Evolutionary conservation across 495 filamentous ascomycete genomes (phyloP).

Genomic region (Sporormia fimetaria): DNA sequence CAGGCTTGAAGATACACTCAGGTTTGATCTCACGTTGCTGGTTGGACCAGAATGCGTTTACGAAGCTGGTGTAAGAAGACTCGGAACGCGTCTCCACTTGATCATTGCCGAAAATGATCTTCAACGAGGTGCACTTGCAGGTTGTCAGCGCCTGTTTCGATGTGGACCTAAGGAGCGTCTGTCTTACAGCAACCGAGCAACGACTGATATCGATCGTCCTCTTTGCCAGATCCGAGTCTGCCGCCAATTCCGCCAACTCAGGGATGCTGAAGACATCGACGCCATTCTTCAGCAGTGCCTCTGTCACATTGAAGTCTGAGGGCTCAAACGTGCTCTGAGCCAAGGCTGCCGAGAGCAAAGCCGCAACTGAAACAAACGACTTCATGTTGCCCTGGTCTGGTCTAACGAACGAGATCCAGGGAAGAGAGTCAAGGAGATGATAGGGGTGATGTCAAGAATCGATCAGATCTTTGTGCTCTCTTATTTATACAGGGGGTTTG

Average conservation of each 20-base stretch:
- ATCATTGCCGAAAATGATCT: conserved; percentile 11
- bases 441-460: too few species aligned
- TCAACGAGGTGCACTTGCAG: conserved; percentile 18
- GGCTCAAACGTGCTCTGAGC: background rate
- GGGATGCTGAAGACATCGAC: background rate
- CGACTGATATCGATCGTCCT: background rate
- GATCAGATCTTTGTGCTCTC: too few species aligned
- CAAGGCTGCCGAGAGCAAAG: too few species aligned
- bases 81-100: conserved; percentile 5
- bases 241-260: background rate
- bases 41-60: conserved; percentile 38
- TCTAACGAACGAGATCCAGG: too few species aligned
- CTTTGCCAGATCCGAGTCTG: background rate
- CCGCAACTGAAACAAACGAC: too few species aligned
- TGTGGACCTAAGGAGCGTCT: too few species aligned
- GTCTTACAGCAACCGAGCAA: too few species aligned
- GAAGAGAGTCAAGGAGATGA: too few species aligned
- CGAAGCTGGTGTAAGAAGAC: conserved; percentile 4
- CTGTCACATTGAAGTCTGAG: background rate
- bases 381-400: too few species aligned
- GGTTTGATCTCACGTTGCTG: conserved; percentile 29
- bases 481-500: too few species aligned
- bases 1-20: conserved; percentile 35
- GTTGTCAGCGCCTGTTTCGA: background rate
- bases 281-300: background rate